phyloP scores from a whole-genome alignment of 306 rosid species.

The Phaseolus lunatus region DNA sequence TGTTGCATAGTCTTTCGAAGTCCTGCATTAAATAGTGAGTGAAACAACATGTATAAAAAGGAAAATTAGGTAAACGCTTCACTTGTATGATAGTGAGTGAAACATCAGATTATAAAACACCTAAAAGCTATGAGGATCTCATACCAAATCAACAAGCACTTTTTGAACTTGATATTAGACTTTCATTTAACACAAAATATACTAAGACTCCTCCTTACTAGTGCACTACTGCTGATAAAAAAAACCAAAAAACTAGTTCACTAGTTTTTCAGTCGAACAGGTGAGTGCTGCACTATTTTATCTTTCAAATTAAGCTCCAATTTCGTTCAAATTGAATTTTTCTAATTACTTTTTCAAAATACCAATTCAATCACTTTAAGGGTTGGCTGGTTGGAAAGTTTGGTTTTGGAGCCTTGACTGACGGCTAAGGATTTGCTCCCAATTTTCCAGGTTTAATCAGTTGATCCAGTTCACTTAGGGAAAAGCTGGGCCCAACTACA shows the following conservation, averaged over 20 bases:
- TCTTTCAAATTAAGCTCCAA: neutral
- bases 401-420: constrained; percentile 3
- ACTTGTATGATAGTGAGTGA: neutral
- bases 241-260: neutral
- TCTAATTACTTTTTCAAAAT: neutral
- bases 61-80: neutral
- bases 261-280: neutral
- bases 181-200: neutral
- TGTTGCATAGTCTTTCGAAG: neutral
- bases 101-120: neutral
- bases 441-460: neutral
- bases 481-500: neutral
- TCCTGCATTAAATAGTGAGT: neutral
- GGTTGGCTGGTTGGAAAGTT: neutral
- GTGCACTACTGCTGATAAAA: too few relatives aligned
- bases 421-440: neutral
- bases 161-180: neutral
- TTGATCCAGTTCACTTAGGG: neutral
- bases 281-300: neutral
- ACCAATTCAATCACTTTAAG: neutral
- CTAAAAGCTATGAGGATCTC: neutral
- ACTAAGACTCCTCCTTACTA: neutral
- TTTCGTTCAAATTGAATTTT: neutral
- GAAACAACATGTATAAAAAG: neutral
- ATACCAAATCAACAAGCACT: neutral